These are phyloP conservation scores for Aspergillus sp. DNA, from an alignment of 2,329 filamentous ascomycete genomes.

Conservation along the genomic window DNA sequence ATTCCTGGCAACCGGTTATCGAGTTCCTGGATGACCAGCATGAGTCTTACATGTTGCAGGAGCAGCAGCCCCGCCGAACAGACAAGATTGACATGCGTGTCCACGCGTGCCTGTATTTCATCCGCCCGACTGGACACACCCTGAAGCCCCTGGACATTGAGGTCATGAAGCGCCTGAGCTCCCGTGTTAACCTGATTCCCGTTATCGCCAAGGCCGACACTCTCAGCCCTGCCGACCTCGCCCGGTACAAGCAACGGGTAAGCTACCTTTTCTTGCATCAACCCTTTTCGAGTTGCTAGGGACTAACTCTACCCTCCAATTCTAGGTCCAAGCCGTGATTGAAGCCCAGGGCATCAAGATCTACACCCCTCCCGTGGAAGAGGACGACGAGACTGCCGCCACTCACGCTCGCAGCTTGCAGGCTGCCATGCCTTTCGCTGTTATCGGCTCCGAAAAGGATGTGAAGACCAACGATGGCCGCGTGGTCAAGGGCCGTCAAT, in stretches of 20 bases:
- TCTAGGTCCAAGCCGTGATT: slow-evolving; percentile 86
- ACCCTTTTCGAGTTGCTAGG: not conserved
- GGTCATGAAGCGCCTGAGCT: slow-evolving; percentile 99
- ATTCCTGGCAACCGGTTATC: slow-evolving; percentile 99
- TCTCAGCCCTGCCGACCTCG: slow-evolving; percentile 85
- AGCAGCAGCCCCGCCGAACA: slow-evolving; percentile 95
- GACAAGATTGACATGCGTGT: slow-evolving; percentile 99
- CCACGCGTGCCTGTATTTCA: slow-evolving; percentile 98
- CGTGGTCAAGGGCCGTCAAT: slow-evolving; percentile 98
- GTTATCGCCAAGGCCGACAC: slow-evolving; percentile 99
- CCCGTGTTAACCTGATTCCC: slow-evolving; percentile 96
- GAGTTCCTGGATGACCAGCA: slow-evolving; percentile 99
- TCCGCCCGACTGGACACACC: slow-evolving; percentile 96
- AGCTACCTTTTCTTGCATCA: slow-evolving; percentile 27
- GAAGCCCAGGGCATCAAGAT: slow-evolving; percentile 99
- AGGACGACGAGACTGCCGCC: slow-evolving; percentile 94
- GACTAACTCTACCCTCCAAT: not conserved
- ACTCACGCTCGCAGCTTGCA: slow-evolving; percentile 93
- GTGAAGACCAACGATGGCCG: slow-evolving; percentile 94
- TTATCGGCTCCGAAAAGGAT: slow-evolving; percentile 98
- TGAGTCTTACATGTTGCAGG: slow-evolving; percentile 99
- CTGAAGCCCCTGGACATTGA: slow-evolving; percentile 98
- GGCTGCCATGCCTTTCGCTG: slow-evolving; percentile 96
- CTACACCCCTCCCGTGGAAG: slow-evolving; percentile 95
- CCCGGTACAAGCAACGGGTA: slow-evolving; percentile 94